A percentile compares a stretch with the other conserved stretches of the same genome.
phyloP scores from a whole-genome alignment of 2,329 filamentous ascomycete species.

The Clarireedia sp. region DNA sequence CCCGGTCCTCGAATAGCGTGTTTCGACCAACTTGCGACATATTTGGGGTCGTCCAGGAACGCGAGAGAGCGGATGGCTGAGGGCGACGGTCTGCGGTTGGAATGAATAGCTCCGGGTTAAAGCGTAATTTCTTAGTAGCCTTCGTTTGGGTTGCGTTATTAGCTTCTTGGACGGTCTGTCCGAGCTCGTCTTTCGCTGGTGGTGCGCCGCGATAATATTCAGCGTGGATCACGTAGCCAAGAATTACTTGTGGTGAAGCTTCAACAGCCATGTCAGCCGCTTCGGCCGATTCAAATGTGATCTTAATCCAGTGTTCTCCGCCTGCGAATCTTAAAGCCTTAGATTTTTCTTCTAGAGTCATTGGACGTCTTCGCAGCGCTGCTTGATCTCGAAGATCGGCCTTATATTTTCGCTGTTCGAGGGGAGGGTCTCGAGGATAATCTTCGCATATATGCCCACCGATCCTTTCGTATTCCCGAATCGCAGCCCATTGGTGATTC shows the following conservation, averaged over 20 bases:
- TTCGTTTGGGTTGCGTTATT: constrained; percentile 5
- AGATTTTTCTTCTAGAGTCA: constrained; percentile 65
- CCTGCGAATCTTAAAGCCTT: constrained; percentile 77
- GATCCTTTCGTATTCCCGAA: constrained; percentile 80
- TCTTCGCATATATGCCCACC: constrained; percentile 87
- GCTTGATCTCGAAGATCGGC: constrained; percentile 66
- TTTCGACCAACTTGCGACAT: constrained; percentile 26
- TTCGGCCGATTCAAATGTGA: constrained; percentile 69
- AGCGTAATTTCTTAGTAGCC: constrained; percentile 10
- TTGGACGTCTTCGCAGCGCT: constrained; percentile 53
- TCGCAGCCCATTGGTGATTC: constrained; percentile 72
- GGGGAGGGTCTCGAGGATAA: constrained; percentile 78
- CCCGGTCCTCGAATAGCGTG: neutral
- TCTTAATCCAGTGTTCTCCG: constrained; percentile 86
- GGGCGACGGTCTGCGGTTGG: constrained; percentile 10
- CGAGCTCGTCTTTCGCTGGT: constrained; percentile 52
- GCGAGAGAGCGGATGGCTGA: constrained; percentile 17
- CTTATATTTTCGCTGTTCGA: constrained; percentile 62
- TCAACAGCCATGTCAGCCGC: constrained; percentile 63
- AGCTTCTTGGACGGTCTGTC: constrained; percentile 1
- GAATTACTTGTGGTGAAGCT: constrained; percentile 62
- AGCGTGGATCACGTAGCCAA: constrained; percentile 63
- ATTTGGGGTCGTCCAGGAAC: constrained; percentile 23
- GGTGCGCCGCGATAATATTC: constrained; percentile 61
- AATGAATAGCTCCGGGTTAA: constrained; percentile 11